phyloP scores from a whole-genome alignment of 2,329 filamentous ascomycete genomes.

The Dichotomopilus funicola region DNA sequence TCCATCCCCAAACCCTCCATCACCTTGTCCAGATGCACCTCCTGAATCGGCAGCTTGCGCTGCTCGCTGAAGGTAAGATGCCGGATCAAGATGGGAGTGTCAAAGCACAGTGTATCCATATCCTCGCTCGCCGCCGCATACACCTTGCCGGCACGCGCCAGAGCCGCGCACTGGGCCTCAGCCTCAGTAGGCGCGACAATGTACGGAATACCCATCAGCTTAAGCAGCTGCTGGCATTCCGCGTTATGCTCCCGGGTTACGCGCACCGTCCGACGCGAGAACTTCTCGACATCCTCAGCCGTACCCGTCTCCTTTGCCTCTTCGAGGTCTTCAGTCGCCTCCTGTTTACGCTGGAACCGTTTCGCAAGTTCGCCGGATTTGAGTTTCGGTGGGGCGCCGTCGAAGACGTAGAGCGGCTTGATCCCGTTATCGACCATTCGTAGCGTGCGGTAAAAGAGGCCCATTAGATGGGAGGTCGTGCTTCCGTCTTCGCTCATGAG shows the following conservation, averaged over 20 bases:
- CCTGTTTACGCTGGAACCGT: constrained; percentile 89
- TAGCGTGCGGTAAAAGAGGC: constrained; percentile 97
- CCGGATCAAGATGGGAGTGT: constrained; percentile 80
- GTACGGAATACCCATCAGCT: constrained; percentile 93
- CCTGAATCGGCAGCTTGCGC: constrained; percentile 93
- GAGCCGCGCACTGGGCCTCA: constrained; percentile 88
- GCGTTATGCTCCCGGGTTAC: constrained; percentile 96
- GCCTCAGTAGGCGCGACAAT: constrained; percentile 95
- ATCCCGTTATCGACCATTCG: constrained; percentile 98
- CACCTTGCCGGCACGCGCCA: constrained; percentile 88
- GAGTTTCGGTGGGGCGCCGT: constrained; percentile 91
- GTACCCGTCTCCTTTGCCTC: constrained; percentile 97
- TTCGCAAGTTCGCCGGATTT: constrained; percentile 97
- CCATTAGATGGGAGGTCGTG: constrained; percentile 97
- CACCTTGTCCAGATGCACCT: constrained; percentile 83
- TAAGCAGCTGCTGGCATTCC: constrained; percentile 84
- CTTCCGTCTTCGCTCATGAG: constrained; percentile 92
- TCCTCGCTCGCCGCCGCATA: constrained; percentile 96
- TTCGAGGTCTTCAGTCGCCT: constrained; percentile 82
- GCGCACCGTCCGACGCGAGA: constrained; percentile 83
- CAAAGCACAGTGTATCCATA: constrained; percentile 97
- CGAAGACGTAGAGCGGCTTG: constrained; percentile 97
- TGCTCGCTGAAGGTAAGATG: constrained; percentile 97
- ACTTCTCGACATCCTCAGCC: constrained; percentile 96
- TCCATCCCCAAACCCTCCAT: constrained; percentile 86